Evolutionary conservation across 2,329 filamentous ascomycete genomes (phyloP).

Genomic region (Byssoonygena ceratinophila): DNA sequence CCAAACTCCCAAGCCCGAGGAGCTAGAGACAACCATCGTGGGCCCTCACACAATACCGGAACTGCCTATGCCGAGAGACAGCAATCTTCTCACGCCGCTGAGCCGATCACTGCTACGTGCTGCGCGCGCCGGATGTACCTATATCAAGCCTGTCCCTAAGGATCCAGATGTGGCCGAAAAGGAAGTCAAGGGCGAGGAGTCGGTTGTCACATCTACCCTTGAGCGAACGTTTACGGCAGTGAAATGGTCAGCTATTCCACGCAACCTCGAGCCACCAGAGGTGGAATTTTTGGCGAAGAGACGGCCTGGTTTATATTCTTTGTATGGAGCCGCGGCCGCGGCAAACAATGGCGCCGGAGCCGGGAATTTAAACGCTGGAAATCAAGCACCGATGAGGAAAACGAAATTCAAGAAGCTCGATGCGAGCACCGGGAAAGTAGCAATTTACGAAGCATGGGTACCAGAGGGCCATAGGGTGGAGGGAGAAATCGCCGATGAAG

Average conservation of each 20-base stretch:
- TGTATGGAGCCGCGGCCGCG: conserved; percentile 33
- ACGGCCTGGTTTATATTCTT: conserved; percentile 47
- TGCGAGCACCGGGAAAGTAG: conserved; percentile 63
- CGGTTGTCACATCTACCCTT: conserved; percentile 22
- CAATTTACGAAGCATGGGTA: conserved; percentile 73
- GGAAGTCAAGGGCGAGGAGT: conserved; percentile 28
- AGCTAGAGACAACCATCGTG: conserved; percentile 28
- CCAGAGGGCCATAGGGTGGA: conserved; percentile 68
- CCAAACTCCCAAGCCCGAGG: conserved; percentile 55
- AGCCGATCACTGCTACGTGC: conserved; percentile 74
- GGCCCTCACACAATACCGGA: conserved; percentile 48
- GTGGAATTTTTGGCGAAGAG: conserved; percentile 53
- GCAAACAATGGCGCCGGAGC: conserved; percentile 23
- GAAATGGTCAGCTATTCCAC: conserved; percentile 49
- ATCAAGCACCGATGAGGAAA: conserved; percentile 56
- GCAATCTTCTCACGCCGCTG: conserved; percentile 62
- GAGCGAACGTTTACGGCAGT: conserved; percentile 44
- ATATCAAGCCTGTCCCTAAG: conserved; percentile 54
- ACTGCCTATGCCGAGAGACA: conserved; percentile 80
- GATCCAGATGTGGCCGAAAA: conserved; percentile 30
- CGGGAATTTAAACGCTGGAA: conserved; percentile 14
- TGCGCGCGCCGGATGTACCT: conserved; percentile 64
- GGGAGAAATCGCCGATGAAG: conserved; percentile 61
- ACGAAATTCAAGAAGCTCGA: conserved; percentile 72
- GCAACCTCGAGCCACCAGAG: conserved; percentile 48